Conservation (phyloP, 2,329 filamentous ascomycete species). For the Parasarocladium wereldwijsianum region DNA sequence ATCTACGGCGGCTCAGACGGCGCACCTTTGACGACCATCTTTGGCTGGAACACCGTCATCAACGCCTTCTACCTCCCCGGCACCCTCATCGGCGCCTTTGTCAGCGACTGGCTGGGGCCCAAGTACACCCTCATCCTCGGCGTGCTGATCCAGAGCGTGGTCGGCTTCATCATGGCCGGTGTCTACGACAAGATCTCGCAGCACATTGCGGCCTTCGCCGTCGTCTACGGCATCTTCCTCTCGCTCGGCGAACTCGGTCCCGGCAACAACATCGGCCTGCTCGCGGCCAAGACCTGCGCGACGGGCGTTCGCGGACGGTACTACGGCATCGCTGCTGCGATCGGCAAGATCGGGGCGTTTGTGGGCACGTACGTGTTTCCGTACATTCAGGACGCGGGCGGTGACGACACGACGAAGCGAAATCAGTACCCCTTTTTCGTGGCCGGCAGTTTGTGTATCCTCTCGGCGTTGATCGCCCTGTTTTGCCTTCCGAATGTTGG, state of each 20-base stretch:
- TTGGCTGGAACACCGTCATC: slow-evolving; percentile 81
- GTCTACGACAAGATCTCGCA: slow-evolving; percentile 57
- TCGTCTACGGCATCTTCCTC: slow-evolving; percentile 23
- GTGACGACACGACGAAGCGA: slow-evolving; percentile 33
- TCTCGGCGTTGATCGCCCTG: slow-evolving; percentile 45
- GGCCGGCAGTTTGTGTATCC: slow-evolving; percentile 60
- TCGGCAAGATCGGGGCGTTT: slow-evolving; percentile 71
- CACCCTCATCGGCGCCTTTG: slow-evolving; percentile 59
- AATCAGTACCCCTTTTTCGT: slow-evolving; percentile 88
- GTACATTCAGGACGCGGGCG: slow-evolving; percentile 49
- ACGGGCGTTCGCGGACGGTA: slow-evolving; percentile 71
- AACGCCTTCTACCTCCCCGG: slow-evolving; percentile 85
- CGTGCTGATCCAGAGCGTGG: slow-evolving; percentile 55
- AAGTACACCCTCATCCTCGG: slow-evolving; percentile 58
- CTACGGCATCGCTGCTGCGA: slow-evolving; percentile 56
- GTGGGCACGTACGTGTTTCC: slow-evolving; percentile 75
- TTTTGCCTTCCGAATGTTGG: slow-evolving; percentile 62
- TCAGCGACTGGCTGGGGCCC: slow-evolving; percentile 68
- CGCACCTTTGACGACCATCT: slow-evolving; percentile 56
- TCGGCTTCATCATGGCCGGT: slow-evolving; percentile 83
- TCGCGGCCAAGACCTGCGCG: slow-evolving; percentile 77
- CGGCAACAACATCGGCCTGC: slow-evolving; percentile 79
- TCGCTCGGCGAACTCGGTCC: slow-evolving; percentile 48
- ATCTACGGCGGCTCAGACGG: slow-evolving; percentile 36
- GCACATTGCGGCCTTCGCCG: slow-evolving; percentile 20